A percentile compares a stretch with the other conserved stretches of the same genome.
Evolutionary conservation across 2,329 filamentous ascomycete species (phyloP).

Genomic region (Cladosporium colombiae): DNA sequence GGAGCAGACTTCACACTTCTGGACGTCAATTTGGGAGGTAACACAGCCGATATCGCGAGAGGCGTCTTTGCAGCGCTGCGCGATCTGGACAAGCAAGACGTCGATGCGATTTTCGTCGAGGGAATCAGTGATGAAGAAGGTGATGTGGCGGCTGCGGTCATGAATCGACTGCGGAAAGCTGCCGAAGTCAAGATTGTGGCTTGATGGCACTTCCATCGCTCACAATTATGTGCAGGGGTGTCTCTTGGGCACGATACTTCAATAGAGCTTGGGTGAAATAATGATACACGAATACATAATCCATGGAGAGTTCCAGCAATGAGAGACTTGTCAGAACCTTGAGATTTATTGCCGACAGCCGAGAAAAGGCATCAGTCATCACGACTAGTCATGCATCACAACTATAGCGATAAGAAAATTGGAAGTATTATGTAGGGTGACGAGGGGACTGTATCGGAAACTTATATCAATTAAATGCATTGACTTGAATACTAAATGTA

Average conservation of each 20-base stretch:
- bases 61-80: slow-evolving; percentile 85
- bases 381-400: neutral
- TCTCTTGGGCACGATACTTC: neutral
- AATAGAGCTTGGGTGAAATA: neutral
- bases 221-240: neutral
- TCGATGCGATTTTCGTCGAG: slow-evolving; percentile 86
- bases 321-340: neutral
- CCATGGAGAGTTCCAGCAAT: neutral
- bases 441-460: neutral
- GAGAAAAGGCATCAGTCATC: neutral
- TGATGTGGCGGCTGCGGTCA: slow-evolving; percentile 73
- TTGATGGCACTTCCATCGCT: neutral
- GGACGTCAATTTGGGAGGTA: slow-evolving; percentile 72
- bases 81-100: slow-evolving; percentile 76
- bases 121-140: slow-evolving; percentile 68
- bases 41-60: slow-evolving; percentile 74
- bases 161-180: slow-evolving; percentile 54
- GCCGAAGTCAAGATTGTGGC: slow-evolving; percentile 41
- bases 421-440: too few species aligned
- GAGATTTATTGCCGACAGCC: neutral
- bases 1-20: slow-evolving; percentile 48
- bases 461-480: neutral
- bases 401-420: neutral
- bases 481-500: neutral
- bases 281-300: slow-evolving; percentile 4